A percentile compares a stretch with the other conserved stretches of the same genome.
Conservation (phyloP, 176 grass and related monocot genomes). For the Musa beccarii region DNA sequence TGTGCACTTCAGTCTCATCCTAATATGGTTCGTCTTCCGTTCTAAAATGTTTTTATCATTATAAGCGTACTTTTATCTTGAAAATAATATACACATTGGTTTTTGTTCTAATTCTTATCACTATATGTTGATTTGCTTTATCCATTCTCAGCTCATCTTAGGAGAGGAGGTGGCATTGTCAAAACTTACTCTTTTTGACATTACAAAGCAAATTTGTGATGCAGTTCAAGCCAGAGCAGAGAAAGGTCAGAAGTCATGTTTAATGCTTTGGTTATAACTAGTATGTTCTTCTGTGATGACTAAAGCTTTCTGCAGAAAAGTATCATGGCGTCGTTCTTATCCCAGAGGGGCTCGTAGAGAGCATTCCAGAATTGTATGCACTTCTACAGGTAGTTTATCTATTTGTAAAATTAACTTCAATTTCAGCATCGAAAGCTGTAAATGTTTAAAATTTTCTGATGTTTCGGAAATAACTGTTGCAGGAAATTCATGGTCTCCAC, state of each 20-base stretch:
- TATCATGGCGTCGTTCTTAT: slow-evolving; percentile 65
- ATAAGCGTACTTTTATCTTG: not conserved
- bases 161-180: slow-evolving; percentile 70
- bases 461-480: not conserved
- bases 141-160: slow-evolving; percentile 45
- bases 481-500: slow-evolving; percentile 69
- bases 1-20: slow-evolving; percentile 76
- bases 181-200: slow-evolving; percentile 63
- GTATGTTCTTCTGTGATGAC: not conserved
- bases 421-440: too few relatives aligned
- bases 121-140: not conserved
- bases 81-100: not conserved
- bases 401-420: not conserved
- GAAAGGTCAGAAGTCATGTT: slow-evolving; percentile 25
- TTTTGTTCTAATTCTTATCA: not conserved
- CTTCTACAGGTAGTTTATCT: slow-evolving; percentile 54
- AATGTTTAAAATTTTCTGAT: not conserved
- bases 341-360: slow-evolving; percentile 64
- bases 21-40: slow-evolving; percentile 48
- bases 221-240: slow-evolving; percentile 64
- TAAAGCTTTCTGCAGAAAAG: slow-evolving; percentile 35
- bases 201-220: slow-evolving; percentile 65
- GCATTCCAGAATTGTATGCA: slow-evolving; percentile 71
- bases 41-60: not conserved
- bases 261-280: not conserved